These are phyloP conservation scores for Mycena sanguinolenta DNA, from an alignment of 768 basidiomycete species.

Conservation along the genomic window DNA sequence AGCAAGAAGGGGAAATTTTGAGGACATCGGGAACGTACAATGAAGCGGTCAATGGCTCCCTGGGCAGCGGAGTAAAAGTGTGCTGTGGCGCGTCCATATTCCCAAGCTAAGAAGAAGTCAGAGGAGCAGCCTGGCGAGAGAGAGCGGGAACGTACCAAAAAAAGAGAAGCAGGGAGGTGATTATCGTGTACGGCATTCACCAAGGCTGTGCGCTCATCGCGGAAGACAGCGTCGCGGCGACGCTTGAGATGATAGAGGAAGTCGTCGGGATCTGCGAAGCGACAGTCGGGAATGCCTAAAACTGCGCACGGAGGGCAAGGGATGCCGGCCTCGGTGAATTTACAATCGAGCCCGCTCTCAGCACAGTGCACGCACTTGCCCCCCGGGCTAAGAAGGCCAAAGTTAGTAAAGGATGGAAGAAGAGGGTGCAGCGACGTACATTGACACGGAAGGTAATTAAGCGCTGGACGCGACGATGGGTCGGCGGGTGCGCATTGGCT, in stretches of 20 bases:
- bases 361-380: slow-evolving; percentile 7
- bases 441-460: too few species aligned
- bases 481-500: neutral
- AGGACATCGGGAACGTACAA: slow-evolving; percentile 1
- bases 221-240: neutral
- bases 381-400: neutral
- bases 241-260: neutral
- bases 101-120: too few species aligned
- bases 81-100: too few species aligned
- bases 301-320: slow-evolving; percentile 11
- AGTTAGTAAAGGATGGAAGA: neutral
- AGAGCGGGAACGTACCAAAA: too few species aligned
- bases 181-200: too few species aligned
- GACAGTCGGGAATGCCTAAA: slow-evolving; percentile 5
- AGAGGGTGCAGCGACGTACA: neutral
- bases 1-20: neutral
- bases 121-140: neutral
- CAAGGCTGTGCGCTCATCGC: neutral
- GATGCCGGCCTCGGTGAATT: slow-evolving; percentile 4
- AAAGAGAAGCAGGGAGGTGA: too few species aligned
- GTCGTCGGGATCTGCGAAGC: neutral
- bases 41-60: slow-evolving; percentile 7
- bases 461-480: too few species aligned
- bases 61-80: slow-evolving; percentile 4
- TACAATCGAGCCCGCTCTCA: neutral